A percentile compares a stretch with the other conserved stretches of the same genome.
Evolutionary conservation across 2,329 filamentous ascomycete species (phyloP).

Genomic region (Colletotrichum simmondsii): DNA sequence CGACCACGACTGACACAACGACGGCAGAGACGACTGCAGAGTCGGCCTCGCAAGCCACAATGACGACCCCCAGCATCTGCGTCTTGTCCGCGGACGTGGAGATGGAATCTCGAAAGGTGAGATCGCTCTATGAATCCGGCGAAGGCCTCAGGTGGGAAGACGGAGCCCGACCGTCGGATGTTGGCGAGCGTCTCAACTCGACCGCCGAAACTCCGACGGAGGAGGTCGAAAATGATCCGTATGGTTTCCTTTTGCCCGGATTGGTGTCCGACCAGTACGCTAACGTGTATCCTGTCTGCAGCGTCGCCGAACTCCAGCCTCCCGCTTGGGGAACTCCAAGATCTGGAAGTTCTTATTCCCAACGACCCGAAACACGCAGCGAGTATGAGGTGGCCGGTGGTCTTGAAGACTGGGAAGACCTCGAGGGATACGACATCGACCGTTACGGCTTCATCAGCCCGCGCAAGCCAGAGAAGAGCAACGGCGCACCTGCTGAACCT

Average conservation of each 20-base stretch:
- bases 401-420: slow-evolving; percentile 75
- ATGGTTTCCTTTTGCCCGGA: slow-evolving; percentile 63
- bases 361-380: slow-evolving; percentile 54
- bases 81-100: slow-evolving; percentile 66
- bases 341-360: slow-evolving; percentile 57
- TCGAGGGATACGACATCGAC: slow-evolving; percentile 71
- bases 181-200: slow-evolving; percentile 59
- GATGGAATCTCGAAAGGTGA: slow-evolving; percentile 75
- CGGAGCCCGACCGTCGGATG: slow-evolving; percentile 57
- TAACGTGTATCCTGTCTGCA: slow-evolving; percentile 40
- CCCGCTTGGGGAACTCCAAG: slow-evolving; percentile 49
- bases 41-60: slow-evolving; percentile 21
- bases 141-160: slow-evolving; percentile 65
- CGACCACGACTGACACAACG: slow-evolving; percentile 4
- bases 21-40: slow-evolving; percentile 35
- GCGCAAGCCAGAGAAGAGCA: slow-evolving; percentile 52
- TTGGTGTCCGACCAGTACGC: slow-evolving; percentile 38
- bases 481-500: slow-evolving; percentile 53
- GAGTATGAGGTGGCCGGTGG: slow-evolving; percentile 66
- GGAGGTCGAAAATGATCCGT: slow-evolving; percentile 65
- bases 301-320: slow-evolving; percentile 43
- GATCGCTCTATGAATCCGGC: slow-evolving; percentile 71
- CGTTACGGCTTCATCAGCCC: slow-evolving; percentile 74
- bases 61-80: slow-evolving; percentile 58
- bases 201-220: slow-evolving; percentile 62